A percentile compares a stretch with the other conserved stretches of the same genome.
Evolutionary conservation across 352 stramenopile species (phyloP).

Genomic region (Aphanomyces invadans): DNA sequence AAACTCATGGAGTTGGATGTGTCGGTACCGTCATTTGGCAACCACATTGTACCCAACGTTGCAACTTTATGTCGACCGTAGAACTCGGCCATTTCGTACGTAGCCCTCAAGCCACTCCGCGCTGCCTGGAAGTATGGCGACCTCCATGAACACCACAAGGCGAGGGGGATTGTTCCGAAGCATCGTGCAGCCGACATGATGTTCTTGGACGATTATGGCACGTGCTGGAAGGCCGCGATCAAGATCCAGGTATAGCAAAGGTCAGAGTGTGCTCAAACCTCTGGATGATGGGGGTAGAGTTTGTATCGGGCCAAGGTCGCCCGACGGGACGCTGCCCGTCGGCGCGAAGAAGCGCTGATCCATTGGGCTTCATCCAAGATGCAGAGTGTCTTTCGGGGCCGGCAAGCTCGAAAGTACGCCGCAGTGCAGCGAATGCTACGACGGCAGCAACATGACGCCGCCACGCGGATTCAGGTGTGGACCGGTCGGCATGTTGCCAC

Average conservation of each 20-base stretch:
- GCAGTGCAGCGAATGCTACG: constrained; percentile 10
- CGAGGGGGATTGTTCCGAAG: constrained; percentile 69
- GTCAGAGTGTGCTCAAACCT: too few relatives aligned
- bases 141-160: constrained; percentile 39
- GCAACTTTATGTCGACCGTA: too few relatives aligned
- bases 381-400: constrained; percentile 51
- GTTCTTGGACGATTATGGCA: constrained; percentile 80
- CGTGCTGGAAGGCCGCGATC: constrained; percentile 54
- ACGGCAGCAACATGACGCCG: constrained; percentile 7
- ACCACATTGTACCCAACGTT: too few relatives aligned
- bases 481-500: neutral
- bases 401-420: constrained; percentile 24
- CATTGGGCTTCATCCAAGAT: constrained; percentile 48
- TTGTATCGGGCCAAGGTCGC: constrained; percentile 54
- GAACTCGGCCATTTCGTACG: constrained; percentile 19
- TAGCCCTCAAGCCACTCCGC: constrained; percentile 50
- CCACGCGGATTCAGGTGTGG: constrained; percentile 22
- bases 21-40: too few relatives aligned
- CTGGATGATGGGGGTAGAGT: too few relatives aligned
- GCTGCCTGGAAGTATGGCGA: constrained; percentile 53
- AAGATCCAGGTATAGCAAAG: constrained; percentile 43
- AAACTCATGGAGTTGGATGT: constrained; percentile 57
- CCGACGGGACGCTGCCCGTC: constrained; percentile 31
- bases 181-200: constrained; percentile 70
- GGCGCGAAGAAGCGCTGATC: constrained; percentile 43